phyloP scores from a whole-genome alignment of 768 basidiomycete genomes.

The Pulveroboletus ravenelii region DNA sequence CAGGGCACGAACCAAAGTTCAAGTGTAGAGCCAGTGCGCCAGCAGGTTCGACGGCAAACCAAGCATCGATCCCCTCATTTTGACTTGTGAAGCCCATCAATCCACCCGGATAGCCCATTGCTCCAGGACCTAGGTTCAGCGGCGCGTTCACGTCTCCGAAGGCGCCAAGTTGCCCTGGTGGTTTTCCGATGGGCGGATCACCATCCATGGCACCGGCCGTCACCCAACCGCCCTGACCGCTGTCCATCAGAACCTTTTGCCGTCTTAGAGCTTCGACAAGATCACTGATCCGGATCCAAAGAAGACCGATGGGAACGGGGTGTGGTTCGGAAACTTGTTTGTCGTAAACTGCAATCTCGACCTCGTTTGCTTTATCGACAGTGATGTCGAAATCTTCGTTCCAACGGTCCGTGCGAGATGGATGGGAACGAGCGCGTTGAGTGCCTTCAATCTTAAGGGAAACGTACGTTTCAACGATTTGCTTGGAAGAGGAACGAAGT shows the following conservation, averaged over 20 bases:
- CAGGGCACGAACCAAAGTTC: slow-evolving; percentile 75
- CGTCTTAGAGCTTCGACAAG: slow-evolving; percentile 88
- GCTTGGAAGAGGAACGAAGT: slow-evolving; percentile 75
- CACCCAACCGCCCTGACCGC: slow-evolving; percentile 89
- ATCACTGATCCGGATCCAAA: slow-evolving; percentile 94
- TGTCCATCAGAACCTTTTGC: slow-evolving; percentile 87
- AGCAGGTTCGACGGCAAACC: slow-evolving; percentile 98
- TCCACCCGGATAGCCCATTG: slow-evolving; percentile 27
- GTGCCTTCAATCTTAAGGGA: slow-evolving; percentile 96
- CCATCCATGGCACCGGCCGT: slow-evolving; percentile 88
- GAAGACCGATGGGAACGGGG: slow-evolving; percentile 85
- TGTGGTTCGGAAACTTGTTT: slow-evolving; percentile 78
- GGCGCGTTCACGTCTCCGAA: slow-evolving; percentile 43
- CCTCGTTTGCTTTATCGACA: slow-evolving; percentile 97
- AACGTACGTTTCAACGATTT: slow-evolving; percentile 76
- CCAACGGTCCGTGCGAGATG: slow-evolving; percentile 94
- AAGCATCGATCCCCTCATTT: slow-evolving; percentile 86
- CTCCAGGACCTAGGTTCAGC: slow-evolving; percentile 33
- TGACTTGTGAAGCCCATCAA: slow-evolving; percentile 21
- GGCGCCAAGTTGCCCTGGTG: slow-evolving; percentile 48
- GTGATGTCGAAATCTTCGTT: slow-evolving; percentile 95
- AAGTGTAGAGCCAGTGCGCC: slow-evolving; percentile 84
- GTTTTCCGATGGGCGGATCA: slow-evolving; percentile 42
- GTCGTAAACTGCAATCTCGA: slow-evolving; percentile 94
- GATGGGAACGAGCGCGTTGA: slow-evolving; percentile 86